Conservation (phyloP, 148 eudicot genomes). For the Rhododendron ovatum region DNA sequence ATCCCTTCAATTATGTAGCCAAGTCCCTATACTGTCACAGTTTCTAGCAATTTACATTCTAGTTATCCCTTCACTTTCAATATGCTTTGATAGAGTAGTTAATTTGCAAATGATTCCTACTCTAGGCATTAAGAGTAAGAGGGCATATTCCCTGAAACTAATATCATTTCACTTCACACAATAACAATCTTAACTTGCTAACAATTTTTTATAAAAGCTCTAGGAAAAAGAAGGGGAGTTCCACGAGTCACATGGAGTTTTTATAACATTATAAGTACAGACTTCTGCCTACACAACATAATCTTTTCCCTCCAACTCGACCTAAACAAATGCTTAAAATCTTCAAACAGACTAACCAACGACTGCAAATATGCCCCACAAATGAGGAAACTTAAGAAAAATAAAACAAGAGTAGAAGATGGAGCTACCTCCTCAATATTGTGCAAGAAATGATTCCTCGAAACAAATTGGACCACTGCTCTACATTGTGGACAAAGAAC, state of each 20-base stretch:
- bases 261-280: not conserved
- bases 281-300: not conserved
- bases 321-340: not conserved
- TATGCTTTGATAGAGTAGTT: no score
- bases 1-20: not conserved
- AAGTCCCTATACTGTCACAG: not conserved
- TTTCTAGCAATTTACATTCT: not conserved
- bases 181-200: not conserved
- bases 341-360: not conserved
- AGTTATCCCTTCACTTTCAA: not conserved
- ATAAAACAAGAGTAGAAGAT: not conserved
- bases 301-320: not conserved
- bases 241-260: not conserved
- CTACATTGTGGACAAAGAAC: slow-evolving; percentile 93
- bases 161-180: not conserved
- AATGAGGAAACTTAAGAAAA: not conserved
- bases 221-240: not conserved
- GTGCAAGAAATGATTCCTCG: slow-evolving; percentile 84
- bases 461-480: slow-evolving; percentile 84
- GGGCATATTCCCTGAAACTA: not conserved
- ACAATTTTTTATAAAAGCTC: not conserved
- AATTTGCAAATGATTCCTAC: not conserved
- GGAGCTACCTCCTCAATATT: slow-evolving; percentile 68
- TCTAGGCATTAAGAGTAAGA: not conserved
- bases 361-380: not conserved